These are phyloP conservation scores for Diddensiella caesifluorescens DNA, from an alignment of 805 yeast species.

Conservation along the genomic window DNA sequence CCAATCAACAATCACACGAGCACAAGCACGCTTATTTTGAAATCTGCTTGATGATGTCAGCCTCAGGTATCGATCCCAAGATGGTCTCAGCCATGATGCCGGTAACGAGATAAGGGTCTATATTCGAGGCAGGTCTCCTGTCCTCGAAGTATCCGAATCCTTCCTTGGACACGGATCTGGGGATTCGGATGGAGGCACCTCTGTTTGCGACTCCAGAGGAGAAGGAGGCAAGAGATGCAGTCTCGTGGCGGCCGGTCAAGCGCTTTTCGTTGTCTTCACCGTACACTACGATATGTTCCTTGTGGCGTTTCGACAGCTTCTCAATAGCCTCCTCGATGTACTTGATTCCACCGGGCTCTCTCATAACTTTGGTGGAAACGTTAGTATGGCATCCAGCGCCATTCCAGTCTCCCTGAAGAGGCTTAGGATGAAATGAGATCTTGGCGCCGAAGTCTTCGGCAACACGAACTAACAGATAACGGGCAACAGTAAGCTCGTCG, in stretches of 20 bases:
- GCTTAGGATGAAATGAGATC: conserved; percentile 99
- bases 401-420: conserved; percentile 98
- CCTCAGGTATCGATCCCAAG: conserved; percentile 90
- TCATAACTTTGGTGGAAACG: conserved; percentile 89
- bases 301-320: conserved; percentile 92
- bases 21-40: conserved; percentile 35
- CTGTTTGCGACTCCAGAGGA: conserved; percentile 99
- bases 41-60: conserved; percentile 87
- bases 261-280: conserved; percentile 94
- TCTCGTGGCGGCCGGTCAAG: conserved; percentile 97
- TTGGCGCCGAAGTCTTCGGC: conserved; percentile 99
- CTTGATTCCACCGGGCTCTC: conserved; percentile 94
- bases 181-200: conserved; percentile 98
- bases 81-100: conserved; percentile 98
- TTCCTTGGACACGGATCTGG: conserved; percentile 97
- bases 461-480: conserved; percentile 86
- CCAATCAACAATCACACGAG: no score
- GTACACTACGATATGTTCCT: conserved; percentile 90
- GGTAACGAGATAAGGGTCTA: conserved; percentile 97
- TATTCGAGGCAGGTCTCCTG: conserved; percentile 99
- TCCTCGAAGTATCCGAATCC: conserved; percentile 99
- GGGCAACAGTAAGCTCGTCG: conserved; percentile 93
- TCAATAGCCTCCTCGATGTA: conserved; percentile 86
- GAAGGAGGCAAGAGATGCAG: conserved; percentile 88
- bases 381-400: conserved; percentile 99